Percentiles rank a stretch among this genome's conserved stretches.
These are phyloP conservation scores for Astraeus odoratus DNA, from an alignment of 768 basidiomycete genomes.

Conservation along the genomic window DNA sequence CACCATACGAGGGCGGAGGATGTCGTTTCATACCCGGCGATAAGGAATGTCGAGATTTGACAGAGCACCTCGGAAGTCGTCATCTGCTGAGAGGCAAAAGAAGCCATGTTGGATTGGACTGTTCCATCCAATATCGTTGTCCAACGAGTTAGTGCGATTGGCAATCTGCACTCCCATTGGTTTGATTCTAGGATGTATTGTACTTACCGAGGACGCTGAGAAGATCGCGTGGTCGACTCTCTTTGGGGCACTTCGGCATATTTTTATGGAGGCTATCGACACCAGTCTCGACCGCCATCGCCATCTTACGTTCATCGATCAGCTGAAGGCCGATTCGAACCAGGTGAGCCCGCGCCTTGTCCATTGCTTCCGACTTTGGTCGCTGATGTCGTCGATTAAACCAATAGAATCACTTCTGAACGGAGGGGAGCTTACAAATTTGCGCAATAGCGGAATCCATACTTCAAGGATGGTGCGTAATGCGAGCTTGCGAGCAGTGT, in stretches of 20 bases:
- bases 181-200: background rate
- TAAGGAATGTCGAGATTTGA: constrained; percentile 60
- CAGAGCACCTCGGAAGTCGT: constrained; percentile 50
- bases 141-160: no score
- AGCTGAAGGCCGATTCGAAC: constrained; percentile 47
- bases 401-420: background rate
- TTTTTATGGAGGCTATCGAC: constrained; percentile 12
- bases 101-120: constrained; percentile 56
- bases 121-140: background rate
- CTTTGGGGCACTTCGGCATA: constrained; percentile 10
- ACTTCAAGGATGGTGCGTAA: constrained; percentile 46
- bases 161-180: no score
- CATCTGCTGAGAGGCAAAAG: constrained; percentile 41
- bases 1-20: constrained; percentile 56
- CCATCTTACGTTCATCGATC: constrained; percentile 42
- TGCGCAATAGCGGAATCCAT: constrained; percentile 51
- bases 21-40: constrained; percentile 61
- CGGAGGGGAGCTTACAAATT: constrained; percentile 33
- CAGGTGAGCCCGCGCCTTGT: constrained; percentile 40
- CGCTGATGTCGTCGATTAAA: constrained; percentile 27
- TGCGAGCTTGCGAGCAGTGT: constrained; percentile 45
- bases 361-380: constrained; percentile 38
- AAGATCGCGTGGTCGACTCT: constrained; percentile 39
- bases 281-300: constrained; percentile 24
- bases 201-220: constrained; percentile 48